Evolutionary conservation across 768 basidiomycete genomes (phyloP).

Genomic region (Tubosaeta sp.): DNA sequence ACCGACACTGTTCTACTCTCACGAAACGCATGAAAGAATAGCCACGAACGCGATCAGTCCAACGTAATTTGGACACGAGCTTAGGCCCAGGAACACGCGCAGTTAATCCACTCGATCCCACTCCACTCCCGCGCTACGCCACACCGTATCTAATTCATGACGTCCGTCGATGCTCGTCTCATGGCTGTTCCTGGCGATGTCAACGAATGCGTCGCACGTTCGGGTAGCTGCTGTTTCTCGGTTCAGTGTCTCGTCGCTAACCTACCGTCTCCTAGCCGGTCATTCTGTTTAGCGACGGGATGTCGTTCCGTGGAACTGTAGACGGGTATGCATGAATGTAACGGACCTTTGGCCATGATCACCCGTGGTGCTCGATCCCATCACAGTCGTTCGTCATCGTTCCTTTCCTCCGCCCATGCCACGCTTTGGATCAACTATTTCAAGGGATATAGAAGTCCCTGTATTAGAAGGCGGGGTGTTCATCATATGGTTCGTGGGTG

Average conservation of each 20-base stretch:
- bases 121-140: neutral
- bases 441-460: neutral
- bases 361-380: too few species aligned
- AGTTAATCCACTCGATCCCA: neutral
- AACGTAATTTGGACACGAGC: neutral
- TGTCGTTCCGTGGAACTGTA: neutral
- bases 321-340: neutral
- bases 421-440: neutral
- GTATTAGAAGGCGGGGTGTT: neutral
- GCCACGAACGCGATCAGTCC: neutral
- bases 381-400: neutral
- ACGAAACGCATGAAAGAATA: neutral
- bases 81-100: neutral
- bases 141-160: neutral
- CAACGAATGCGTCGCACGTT: neutral
- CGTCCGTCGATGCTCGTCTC: neutral
- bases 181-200: neutral
- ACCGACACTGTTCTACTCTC: neutral
- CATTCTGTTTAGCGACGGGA: neutral
- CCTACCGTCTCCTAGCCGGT: neutral
- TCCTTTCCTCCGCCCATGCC: neutral
- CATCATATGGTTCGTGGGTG: neutral
- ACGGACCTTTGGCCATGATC: neutral
- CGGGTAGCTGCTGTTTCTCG: neutral
- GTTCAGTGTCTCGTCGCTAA: neutral